Percentiles rank a stretch among this genome's conserved stretches.
Conservation (phyloP, 345 rosid species). For the Boechera retrofracta region DNA sequence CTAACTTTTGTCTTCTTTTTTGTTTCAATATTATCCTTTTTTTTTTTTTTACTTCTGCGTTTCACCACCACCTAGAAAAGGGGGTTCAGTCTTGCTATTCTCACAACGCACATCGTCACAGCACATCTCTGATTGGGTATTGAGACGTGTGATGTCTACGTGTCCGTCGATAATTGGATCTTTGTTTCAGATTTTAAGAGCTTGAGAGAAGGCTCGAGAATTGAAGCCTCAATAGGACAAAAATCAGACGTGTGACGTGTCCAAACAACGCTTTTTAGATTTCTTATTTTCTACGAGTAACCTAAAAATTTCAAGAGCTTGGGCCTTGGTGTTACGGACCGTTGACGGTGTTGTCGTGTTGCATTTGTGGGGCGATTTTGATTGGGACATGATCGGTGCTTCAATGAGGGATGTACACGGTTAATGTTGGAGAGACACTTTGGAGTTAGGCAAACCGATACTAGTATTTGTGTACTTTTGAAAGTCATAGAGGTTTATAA, state of each 20-base stretch:
- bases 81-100: constrained; percentile 12
- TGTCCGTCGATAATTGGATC: not conserved
- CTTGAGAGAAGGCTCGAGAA: constrained; percentile 12
- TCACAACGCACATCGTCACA: constrained; percentile 1
- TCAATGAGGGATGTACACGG: too few species aligned
- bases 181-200: not conserved
- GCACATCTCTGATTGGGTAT: constrained; percentile 14
- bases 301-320: too few species aligned
- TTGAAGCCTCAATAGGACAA: not conserved
- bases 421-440: too few species aligned
- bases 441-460: too few species aligned
- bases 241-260: constrained; percentile 31
- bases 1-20: too few species aligned
- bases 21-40: not conserved
- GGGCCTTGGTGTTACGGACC: too few species aligned
- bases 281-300: too few species aligned
- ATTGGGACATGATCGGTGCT: too few species aligned
- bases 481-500: too few species aligned
- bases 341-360: too few species aligned
- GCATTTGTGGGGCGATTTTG: too few species aligned
- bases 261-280: not conserved
- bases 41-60: not conserved
- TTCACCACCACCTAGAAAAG: constrained; percentile 14
- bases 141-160: constrained; percentile 28
- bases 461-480: too few species aligned